Percentiles rank a stretch among this genome's conserved stretches.
phyloP scores from a whole-genome alignment of 2,329 filamentous ascomycete genomes.

The Paecilomyces dactylethromorphus region DNA sequence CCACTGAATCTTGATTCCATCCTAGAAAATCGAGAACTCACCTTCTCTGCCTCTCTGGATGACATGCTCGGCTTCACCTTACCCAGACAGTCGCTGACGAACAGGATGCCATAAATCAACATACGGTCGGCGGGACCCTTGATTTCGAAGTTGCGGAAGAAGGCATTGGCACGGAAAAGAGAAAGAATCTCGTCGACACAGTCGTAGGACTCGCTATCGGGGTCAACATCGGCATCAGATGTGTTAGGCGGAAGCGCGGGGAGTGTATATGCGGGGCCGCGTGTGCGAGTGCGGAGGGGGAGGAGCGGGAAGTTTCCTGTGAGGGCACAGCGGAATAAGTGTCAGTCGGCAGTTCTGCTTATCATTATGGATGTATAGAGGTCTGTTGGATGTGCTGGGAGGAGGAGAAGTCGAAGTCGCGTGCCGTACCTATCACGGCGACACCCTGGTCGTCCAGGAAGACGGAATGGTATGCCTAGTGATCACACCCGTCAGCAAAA shows the following conservation, averaged over 20 bases:
- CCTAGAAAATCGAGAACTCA: slow-evolving; percentile 15
- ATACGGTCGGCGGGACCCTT: slow-evolving; percentile 91
- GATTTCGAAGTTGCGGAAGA: slow-evolving; percentile 99
- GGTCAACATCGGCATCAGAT: slow-evolving; percentile 54
- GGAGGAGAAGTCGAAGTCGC: background rate
- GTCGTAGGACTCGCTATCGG: slow-evolving; percentile 90
- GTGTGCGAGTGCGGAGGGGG: slow-evolving; percentile 87
- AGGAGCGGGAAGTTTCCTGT: slow-evolving; percentile 90
- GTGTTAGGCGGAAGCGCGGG: slow-evolving; percentile 55
- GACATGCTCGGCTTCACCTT: slow-evolving; percentile 75
- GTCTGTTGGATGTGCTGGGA: background rate
- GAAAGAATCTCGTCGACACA: slow-evolving; percentile 88
- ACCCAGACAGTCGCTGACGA: slow-evolving; percentile 79
- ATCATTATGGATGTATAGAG: background rate
- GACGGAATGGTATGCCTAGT: slow-evolving; percentile 92
- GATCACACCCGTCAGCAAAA: background rate
- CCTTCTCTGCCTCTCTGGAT: slow-evolving; percentile 61
- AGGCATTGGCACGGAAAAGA: slow-evolving; percentile 94
- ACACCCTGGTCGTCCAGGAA: slow-evolving; percentile 76
- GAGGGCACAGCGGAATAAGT: background rate
- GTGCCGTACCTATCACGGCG: slow-evolving; percentile 53
- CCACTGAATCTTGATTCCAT: background rate
- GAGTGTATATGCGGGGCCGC: slow-evolving; percentile 89
- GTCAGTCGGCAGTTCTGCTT: background rate
- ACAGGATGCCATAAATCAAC: slow-evolving; percentile 93